Base-by-base conservation (phyloP, 176 grass and related monocot genomes). In the Hyparrhenia diplandra region DNA sequence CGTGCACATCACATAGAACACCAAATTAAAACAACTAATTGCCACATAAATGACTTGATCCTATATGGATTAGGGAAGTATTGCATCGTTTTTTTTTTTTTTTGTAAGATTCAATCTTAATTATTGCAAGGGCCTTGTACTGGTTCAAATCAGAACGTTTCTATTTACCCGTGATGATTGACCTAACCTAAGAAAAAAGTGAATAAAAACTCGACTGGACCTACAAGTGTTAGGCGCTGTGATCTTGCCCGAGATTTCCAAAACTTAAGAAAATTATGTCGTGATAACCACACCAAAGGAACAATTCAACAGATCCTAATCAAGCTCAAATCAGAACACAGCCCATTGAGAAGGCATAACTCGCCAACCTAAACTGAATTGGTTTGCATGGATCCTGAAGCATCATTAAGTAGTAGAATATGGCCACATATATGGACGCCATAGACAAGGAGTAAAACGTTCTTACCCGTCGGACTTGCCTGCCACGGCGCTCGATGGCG, bases 391-490 rank as follows among this genome's bases (percentile, higher is more conserved):
- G 51, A 37, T 63, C 29, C 40, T 32, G 4, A 80, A 27, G 29
- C 84, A 74, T 25, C 24, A 10, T 20, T 18, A 9, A 42, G n/a
- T 25, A 65, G 11, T 32, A 31, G 9, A 59, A 8, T 36, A 47
- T 14, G 59, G 17, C 6, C 30, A 76, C 6, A 27, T 70, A n/a
- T n/a, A 36, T 21, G 31, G 21, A 59, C 62, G 60, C 11, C 24
- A 49, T 7, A 40, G 5, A 6, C 4, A 12, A 16, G 18, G 24
- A 68, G 18, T 4, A 23, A 28, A 28, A 29, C 20, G 23, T 23
- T 82, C 78, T 78, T 85, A 89, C 88, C 88, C 73, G 4, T 71
- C 77, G 3, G 88, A 82, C 57, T 89, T 81, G 42, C 64, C 64
- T 0, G 55, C 34, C 10, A 57, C 68, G 6, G 62, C 36, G 29